Evolutionary conservation across 139 green algal genomes (phyloP).

Genomic region (Chlorella sp.): DNA sequence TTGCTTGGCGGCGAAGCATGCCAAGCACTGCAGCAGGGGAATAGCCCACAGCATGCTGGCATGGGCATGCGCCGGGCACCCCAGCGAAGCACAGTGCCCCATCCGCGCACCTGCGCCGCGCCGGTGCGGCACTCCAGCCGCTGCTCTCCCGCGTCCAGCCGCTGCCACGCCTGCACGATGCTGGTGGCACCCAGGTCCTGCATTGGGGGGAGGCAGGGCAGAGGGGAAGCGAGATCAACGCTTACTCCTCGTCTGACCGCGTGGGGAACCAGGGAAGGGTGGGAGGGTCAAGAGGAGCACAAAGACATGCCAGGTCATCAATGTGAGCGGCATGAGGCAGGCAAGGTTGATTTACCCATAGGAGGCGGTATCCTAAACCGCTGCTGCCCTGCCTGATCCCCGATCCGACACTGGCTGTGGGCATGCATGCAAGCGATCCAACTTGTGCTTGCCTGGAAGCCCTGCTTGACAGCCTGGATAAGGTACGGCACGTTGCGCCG

Average conservation of each 20-base stretch:
- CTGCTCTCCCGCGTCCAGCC: conserved; percentile 75
- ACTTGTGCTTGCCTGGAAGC: conserved; percentile 79
- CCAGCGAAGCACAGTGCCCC: too few species aligned
- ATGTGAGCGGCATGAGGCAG: too few species aligned
- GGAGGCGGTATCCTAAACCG: too few species aligned
- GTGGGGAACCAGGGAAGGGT: too few species aligned
- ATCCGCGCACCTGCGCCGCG: conserved; percentile 64
- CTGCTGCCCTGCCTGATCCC: too few species aligned
- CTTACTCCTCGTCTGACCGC: too few species aligned
- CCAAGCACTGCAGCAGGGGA: conserved; percentile 29
- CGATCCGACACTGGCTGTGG: too few species aligned
- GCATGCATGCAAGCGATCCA: too few species aligned
- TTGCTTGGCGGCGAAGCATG: too few species aligned
- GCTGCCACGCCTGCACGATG: conserved; percentile 58
- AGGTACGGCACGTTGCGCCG: conserved; percentile 84
- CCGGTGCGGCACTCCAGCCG: conserved; percentile 85
- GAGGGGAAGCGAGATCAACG: background rate
- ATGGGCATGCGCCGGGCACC: background rate
- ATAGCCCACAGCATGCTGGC: background rate
- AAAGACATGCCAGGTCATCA: too few species aligned
- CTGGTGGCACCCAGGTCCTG: conserved; percentile 83
- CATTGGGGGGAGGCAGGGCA: background rate
- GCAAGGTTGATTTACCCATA: too few species aligned
- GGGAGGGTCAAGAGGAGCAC: too few species aligned
- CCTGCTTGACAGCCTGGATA: conserved; percentile 91